A percentile compares a stretch with the other conserved stretches of the same genome.
These are phyloP conservation scores for Grosmannia penicillata DNA, from an alignment of 2,329 filamentous ascomycete species.

Conservation along the genomic window DNA sequence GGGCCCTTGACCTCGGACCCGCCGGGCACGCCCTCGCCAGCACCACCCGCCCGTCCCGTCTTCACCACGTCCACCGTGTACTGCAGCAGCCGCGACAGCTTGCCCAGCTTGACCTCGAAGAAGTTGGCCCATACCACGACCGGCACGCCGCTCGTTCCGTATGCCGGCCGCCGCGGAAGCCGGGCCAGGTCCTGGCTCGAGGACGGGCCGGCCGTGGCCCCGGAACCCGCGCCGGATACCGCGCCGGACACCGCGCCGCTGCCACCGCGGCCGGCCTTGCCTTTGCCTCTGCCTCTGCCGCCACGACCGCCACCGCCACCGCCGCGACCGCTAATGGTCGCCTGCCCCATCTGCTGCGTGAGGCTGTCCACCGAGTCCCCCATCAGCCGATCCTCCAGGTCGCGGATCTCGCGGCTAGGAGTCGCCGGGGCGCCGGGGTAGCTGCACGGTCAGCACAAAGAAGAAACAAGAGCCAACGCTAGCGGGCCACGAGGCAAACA, in stretches of 20 bases:
- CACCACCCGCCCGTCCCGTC: neutral
- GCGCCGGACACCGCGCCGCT: neutral
- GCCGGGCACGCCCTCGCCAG: neutral
- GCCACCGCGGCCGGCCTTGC: neutral
- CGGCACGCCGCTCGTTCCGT: constrained; percentile 25
- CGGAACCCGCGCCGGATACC: neutral
- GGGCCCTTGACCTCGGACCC: constrained; percentile 8
- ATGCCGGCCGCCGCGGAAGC: constrained; percentile 33
- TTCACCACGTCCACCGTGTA: constrained; percentile 27
- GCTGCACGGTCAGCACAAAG: neutral
- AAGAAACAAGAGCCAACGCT: no score
- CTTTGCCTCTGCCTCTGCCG: neutral
- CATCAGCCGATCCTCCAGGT: constrained; percentile 13
- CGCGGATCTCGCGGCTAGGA: constrained; percentile 16
- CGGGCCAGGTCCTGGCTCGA: neutral
- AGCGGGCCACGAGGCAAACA: neutral
- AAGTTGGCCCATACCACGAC: constrained; percentile 40
- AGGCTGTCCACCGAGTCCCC: neutral
- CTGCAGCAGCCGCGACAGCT: constrained; percentile 22
- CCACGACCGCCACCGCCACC: neutral
- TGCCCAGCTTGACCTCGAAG: constrained; percentile 25
- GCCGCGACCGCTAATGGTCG: neutral
- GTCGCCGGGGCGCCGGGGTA: constrained; percentile 1
- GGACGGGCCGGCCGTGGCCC: neutral
- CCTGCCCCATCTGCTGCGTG: neutral